phyloP scores from a whole-genome alignment of 441 rosid genomes.

The Arabidopsis hybrid region DNA sequence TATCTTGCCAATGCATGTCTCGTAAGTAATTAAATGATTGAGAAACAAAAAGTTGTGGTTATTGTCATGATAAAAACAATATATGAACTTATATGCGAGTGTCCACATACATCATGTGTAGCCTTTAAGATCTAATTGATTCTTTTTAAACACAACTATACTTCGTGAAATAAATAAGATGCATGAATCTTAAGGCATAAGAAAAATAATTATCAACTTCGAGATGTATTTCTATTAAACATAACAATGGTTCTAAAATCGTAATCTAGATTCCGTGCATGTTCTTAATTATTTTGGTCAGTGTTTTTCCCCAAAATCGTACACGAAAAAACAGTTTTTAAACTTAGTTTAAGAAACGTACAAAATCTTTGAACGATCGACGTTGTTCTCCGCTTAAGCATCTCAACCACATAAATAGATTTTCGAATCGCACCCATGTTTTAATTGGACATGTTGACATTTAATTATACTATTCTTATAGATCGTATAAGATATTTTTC shows the following conservation, averaged over 20 bases:
- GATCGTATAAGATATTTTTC: conserved; percentile 17
- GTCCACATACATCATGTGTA: conserved; percentile 14
- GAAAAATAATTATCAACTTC: conserved; percentile 34
- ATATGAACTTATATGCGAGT: neutral
- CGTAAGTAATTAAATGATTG: neutral
- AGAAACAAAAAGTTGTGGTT: neutral
- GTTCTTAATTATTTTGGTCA: conserved; percentile 22
- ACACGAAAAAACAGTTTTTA: conserved; percentile 25
- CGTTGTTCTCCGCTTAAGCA: conserved; percentile 33
- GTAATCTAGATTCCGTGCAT: conserved; percentile 31
- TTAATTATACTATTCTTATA: conserved; percentile 5
- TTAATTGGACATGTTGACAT: conserved; percentile 40
- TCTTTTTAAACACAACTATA: conserved; percentile 2
- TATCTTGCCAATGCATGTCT: conserved; percentile 6
- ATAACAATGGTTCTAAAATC: conserved; percentile 25
- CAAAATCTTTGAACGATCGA: conserved; percentile 33
- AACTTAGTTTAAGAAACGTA: conserved; percentile 19
- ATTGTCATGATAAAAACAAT: neutral
- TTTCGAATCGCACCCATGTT: conserved; percentile 33
- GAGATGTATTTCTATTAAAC: conserved; percentile 28
- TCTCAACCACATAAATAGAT: conserved; percentile 28
- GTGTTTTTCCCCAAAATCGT: conserved; percentile 27
- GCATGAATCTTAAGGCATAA: conserved; percentile 43
- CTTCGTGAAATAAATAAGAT: conserved; percentile 26
- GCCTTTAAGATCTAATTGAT: neutral